phyloP scores from a whole-genome alignment of 352 stramenopile species.

The Phytopythium boreale region DNA sequence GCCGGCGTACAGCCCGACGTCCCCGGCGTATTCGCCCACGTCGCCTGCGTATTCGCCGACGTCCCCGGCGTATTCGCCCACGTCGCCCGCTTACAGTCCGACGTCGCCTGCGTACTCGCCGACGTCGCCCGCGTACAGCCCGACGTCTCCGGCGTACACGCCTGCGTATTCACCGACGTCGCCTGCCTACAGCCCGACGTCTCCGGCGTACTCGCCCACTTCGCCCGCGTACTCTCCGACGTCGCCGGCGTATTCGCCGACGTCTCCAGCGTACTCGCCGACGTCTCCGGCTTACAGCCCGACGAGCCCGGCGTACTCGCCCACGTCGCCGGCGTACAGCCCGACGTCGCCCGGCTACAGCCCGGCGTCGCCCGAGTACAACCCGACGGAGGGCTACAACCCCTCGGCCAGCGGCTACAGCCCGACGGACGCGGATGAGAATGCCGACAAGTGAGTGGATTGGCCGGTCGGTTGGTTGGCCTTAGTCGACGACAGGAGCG shows the following conservation, averaged over 20 bases:
- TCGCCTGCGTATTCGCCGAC: conserved; percentile 67
- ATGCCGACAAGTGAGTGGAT: conserved; percentile 29
- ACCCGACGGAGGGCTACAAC: conserved; percentile 80
- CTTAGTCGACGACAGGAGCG: neutral
- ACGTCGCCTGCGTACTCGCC: conserved; percentile 85
- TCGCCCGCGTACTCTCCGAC: conserved; percentile 68
- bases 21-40: conserved; percentile 55
- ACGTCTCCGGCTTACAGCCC: conserved; percentile 69
- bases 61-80: conserved; percentile 58
- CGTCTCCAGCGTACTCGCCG: conserved; percentile 63
- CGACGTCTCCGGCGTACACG: conserved; percentile 69
- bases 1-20: conserved; percentile 62
- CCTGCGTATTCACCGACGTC: conserved; percentile 71
- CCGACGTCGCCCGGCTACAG: conserved; percentile 76
- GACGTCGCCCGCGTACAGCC: conserved; percentile 79
- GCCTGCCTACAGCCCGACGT: conserved; percentile 57
- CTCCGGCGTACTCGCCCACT: conserved; percentile 60
- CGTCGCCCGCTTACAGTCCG: conserved; percentile 61
- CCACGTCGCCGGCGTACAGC: conserved; percentile 70
- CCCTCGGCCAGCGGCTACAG: conserved; percentile 72
- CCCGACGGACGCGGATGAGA: conserved; percentile 63
- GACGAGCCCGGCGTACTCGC: conserved; percentile 71
- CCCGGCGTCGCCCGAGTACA: conserved; percentile 79
- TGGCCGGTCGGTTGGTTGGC: neutral
- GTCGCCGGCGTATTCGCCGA: conserved; percentile 58